phyloP scores from a whole-genome alignment of 306 rosid genomes.

The Vicia faba region DNA sequence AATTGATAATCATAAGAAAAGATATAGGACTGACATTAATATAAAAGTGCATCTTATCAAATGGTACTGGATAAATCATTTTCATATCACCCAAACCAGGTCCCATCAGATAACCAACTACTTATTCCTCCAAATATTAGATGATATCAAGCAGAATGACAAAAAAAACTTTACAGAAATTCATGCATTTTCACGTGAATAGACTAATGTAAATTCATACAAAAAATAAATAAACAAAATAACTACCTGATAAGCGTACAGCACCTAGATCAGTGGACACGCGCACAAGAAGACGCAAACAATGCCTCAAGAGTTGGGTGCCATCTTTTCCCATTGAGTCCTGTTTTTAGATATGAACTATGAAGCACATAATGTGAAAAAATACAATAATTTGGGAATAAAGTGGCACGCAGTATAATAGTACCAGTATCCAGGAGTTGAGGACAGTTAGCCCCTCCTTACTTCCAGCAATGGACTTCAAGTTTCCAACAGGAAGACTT shows the following conservation, averaged over 20 bases:
- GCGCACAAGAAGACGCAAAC: constrained; percentile 96
- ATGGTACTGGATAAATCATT: constrained; percentile 19
- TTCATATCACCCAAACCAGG: constrained; percentile 26
- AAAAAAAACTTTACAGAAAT: neutral
- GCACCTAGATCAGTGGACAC: constrained; percentile 91
- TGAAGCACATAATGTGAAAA: constrained; percentile 33
- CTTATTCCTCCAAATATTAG: constrained; percentile 22
- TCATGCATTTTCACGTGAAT: neutral
- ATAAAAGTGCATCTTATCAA: constrained; percentile 17
- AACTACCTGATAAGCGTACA: constrained; percentile 87
- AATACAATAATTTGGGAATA: constrained; percentile 28
- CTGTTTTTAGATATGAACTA: constrained; percentile 47
- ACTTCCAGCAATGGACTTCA: constrained; percentile 96
- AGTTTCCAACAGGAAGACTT: constrained; percentile 68
- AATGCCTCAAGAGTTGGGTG: constrained; percentile 96
- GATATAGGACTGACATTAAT: constrained; percentile 27
- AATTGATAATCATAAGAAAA: constrained; percentile 29
- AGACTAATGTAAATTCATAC: constrained; percentile 5
- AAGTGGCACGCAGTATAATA: constrained; percentile 21
- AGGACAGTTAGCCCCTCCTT: constrained; percentile 83
- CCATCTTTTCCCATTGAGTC: constrained; percentile 99
- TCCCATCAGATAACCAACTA: constrained; percentile 21
- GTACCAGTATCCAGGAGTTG: constrained; percentile 97
- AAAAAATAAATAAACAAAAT: constrained; percentile 3
- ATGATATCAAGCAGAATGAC: constrained; percentile 1